These are phyloP conservation scores for Cicer pinnatifidum DNA, from an alignment of 306 rosid species.

Conservation along the genomic window DNA sequence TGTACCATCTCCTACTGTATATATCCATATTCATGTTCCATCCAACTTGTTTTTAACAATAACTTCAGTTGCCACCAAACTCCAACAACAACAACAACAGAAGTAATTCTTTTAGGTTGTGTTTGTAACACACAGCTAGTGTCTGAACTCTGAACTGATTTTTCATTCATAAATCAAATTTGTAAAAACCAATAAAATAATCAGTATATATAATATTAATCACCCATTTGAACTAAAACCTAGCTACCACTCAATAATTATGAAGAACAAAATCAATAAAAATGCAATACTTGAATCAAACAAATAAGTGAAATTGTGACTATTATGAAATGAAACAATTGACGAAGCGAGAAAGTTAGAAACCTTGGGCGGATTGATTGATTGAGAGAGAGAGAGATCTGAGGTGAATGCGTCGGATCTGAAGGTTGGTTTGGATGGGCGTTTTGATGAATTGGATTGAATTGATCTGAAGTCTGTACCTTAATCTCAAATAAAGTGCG, in stretches of 20 bases:
- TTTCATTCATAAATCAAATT: constrained; percentile 29
- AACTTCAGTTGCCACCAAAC: constrained; percentile 44
- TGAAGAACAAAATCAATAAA: constrained; percentile 37
- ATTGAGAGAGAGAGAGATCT: constrained; percentile 41
- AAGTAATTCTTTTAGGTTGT: constrained; percentile 27
- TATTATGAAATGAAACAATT: neutral
- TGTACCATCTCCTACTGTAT: constrained; percentile 62
- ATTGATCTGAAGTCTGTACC: neutral
- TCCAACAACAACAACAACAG: constrained; percentile 25
- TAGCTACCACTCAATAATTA: neutral
- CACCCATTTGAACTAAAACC: constrained; percentile 27
- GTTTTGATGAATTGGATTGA: neutral
- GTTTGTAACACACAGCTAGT: constrained; percentile 39
- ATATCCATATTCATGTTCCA: constrained; percentile 50
- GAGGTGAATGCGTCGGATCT: constrained; percentile 44
- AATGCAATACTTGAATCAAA: constrained; percentile 34
- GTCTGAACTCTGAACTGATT: constrained; percentile 16
- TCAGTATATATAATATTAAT: constrained; percentile 1
- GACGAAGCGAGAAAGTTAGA: constrained; percentile 36
- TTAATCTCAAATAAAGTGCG: constrained; percentile 1
- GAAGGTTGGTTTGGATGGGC: constrained; percentile 14
- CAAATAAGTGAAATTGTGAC: neutral
- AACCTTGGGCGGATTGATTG: constrained; percentile 5
- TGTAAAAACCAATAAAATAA: constrained; percentile 23
- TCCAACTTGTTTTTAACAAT: constrained; percentile 37